Conservation (phyloP, 2,329 filamentous ascomycete genomes). For the Claviceps africana region DNA sequence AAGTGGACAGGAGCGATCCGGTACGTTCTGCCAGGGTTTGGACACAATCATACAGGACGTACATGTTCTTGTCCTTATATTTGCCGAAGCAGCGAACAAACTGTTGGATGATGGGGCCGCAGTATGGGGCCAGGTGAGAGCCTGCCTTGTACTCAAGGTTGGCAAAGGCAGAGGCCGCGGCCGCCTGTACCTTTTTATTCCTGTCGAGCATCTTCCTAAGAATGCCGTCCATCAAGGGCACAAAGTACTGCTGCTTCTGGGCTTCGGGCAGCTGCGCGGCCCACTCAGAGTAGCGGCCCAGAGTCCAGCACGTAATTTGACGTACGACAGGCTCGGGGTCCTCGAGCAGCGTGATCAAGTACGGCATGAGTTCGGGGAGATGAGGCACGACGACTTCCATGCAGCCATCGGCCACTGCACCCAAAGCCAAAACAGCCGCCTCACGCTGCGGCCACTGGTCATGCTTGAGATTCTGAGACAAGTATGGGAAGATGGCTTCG, state of each 20-base stretch:
- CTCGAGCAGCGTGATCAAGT: constrained; percentile 71
- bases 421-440: constrained; percentile 84
- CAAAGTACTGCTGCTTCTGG: constrained; percentile 67
- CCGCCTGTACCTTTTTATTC: constrained; percentile 97
- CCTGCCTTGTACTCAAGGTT: constrained; percentile 91
- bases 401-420: constrained; percentile 89
- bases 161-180: constrained; percentile 88
- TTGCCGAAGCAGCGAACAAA: constrained; percentile 84
- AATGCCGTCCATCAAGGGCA: constrained; percentile 95
- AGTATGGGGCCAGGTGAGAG: constrained; percentile 68
- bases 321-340: constrained; percentile 83
- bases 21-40: constrained; percentile 92
- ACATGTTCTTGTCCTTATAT: constrained; percentile 99
- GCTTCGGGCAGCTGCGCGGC: constrained; percentile 59
- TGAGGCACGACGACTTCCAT: constrained; percentile 82
- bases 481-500: constrained; percentile 78
- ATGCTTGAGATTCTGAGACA: constrained; percentile 80
- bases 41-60: constrained; percentile 95
- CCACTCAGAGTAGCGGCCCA: constrained; percentile 88
- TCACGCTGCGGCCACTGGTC: constrained; percentile 84
- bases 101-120: constrained; percentile 77
- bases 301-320: constrained; percentile 95
- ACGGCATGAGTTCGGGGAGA: constrained; percentile 78
- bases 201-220: constrained; percentile 86
- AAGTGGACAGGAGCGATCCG: constrained; percentile 64